Conservation (phyloP, 164 flowering plant genomes). For the Vitis rupestris region DNA sequence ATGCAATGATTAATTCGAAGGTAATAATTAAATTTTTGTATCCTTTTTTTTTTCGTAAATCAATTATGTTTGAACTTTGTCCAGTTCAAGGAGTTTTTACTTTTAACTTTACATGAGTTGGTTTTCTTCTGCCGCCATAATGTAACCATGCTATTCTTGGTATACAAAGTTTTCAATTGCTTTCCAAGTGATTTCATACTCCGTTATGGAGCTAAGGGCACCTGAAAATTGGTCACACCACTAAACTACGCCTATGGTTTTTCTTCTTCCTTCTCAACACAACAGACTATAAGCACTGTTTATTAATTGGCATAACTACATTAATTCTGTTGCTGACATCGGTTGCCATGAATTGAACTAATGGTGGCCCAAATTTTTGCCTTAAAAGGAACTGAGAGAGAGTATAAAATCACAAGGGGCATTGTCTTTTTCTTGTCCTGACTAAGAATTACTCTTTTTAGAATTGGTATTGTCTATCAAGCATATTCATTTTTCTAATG, state of each 20-base stretch:
- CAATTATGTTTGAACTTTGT: background rate
- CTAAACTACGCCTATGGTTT: background rate
- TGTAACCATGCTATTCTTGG: background rate
- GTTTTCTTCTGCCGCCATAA: background rate
- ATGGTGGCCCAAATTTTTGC: background rate
- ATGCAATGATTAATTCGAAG: conserved; percentile 1
- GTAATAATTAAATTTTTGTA: background rate
- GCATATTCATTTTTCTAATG: background rate
- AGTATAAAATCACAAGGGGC: background rate
- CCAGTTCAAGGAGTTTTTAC: background rate
- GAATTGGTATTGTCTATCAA: background rate
- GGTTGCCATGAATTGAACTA: background rate
- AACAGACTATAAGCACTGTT: background rate
- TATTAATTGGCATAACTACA: background rate
- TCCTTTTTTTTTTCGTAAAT: background rate
- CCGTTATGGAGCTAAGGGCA: too few relatives aligned
- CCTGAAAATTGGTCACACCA: too few relatives aligned
- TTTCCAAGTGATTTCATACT: background rate
- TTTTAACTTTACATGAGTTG: background rate
- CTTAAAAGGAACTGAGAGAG: background rate
- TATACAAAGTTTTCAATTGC: background rate
- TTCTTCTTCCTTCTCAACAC: background rate
- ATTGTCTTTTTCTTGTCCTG: background rate
- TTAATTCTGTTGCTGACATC: background rate
- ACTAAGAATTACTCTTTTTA: background rate